These are phyloP conservation scores for Lippia alba DNA, from an alignment of 305 asterid genomes.

Conservation along the genomic window DNA sequence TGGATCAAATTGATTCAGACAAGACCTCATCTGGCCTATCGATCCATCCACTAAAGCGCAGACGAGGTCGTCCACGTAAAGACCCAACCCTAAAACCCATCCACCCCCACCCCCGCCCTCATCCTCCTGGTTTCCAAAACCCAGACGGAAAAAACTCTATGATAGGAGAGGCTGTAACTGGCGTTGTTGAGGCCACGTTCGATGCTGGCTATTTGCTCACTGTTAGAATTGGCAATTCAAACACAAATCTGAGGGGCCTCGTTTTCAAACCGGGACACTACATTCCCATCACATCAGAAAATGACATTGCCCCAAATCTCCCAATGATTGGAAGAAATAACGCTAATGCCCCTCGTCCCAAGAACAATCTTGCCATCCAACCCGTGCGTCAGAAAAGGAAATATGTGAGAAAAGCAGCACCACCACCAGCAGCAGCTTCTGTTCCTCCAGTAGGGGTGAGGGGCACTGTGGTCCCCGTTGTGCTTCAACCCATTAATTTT, in stretches of 20 bases:
- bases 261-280: slow-evolving; percentile 88
- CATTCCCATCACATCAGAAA: slow-evolving; percentile 70
- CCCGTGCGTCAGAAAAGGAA: slow-evolving; percentile 50
- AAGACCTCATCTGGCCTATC: slow-evolving; percentile 53
- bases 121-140: slow-evolving; percentile 48
- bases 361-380: slow-evolving; percentile 40
- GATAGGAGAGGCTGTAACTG: slow-evolving; percentile 82
- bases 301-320: slow-evolving; percentile 81
- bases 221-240: slow-evolving; percentile 75
- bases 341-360: slow-evolving; percentile 42
- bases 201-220: slow-evolving; percentile 84
- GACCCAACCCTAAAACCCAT: slow-evolving; percentile 60
- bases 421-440: slow-evolving; percentile 45
- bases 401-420: slow-evolving; percentile 35
- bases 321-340: slow-evolving; percentile 66
- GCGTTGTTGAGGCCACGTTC: slow-evolving; percentile 81
- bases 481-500: slow-evolving; percentile 62
- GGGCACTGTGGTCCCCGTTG: slow-evolving; percentile 76
- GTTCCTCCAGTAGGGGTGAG: slow-evolving; percentile 61
- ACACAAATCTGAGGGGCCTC: slow-evolving; percentile 68
- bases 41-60: slow-evolving; percentile 58
- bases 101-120: slow-evolving; percentile 47
- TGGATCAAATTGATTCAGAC: slow-evolving; percentile 67
- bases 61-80: slow-evolving; percentile 92
- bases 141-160: slow-evolving; percentile 42